Percentiles rank a stretch among this genome's conserved stretches.
Conservation (phyloP, 805 yeast genomes). For the Ogataea pini region DNA sequence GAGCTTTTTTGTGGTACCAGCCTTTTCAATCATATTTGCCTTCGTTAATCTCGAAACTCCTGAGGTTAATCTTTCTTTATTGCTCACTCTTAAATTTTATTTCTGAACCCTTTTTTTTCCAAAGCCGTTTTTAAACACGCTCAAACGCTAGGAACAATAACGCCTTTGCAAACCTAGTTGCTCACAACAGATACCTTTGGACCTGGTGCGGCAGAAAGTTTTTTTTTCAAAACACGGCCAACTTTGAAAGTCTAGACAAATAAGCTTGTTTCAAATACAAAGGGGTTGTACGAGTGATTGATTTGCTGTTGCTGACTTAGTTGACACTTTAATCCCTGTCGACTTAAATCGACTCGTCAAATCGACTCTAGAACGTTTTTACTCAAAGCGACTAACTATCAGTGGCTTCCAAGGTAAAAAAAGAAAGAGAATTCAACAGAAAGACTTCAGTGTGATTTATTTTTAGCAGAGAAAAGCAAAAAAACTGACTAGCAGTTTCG, state of each 20-base stretch:
- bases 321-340: neutral
- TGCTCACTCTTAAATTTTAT: neutral
- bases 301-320: neutral
- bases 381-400: neutral
- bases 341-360: neutral
- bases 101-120: neutral
- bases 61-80: neutral
- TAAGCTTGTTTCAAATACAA: neutral
- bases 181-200: neutral
- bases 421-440: neutral
- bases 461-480: constrained; percentile 7
- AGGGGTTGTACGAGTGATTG: neutral
- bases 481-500: neutral
- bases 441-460: neutral
- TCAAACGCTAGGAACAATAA: neutral
- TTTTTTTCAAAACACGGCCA: constrained; percentile 2
- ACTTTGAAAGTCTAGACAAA: constrained; percentile 1
- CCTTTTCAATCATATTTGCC: too few relatives aligned
- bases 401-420: neutral
- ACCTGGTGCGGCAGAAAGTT: constrained; percentile 3
- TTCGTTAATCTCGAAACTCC: too few relatives aligned
- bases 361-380: constrained; percentile 1
- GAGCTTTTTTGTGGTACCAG: neutral
- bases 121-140: neutral
- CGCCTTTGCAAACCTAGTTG: neutral